phyloP scores from a whole-genome alignment of 345 rosid genomes.

The Salix suchowensis region DNA sequence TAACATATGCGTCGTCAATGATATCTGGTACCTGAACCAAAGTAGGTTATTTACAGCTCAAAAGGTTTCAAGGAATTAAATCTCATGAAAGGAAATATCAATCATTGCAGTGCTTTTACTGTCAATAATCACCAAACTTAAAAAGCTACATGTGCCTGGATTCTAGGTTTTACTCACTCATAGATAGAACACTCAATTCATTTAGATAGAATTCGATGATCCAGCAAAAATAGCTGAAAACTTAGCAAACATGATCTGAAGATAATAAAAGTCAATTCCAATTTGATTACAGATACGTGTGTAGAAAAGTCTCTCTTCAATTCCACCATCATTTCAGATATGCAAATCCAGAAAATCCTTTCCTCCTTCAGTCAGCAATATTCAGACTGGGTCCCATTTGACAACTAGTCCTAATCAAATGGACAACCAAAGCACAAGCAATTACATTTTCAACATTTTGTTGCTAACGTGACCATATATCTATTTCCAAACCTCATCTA shows the following conservation, averaged over 20 bases:
- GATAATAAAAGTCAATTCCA: background rate
- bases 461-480: too few relatives aligned
- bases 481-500: too few relatives aligned
- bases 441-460: too few relatives aligned
- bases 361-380: too few relatives aligned
- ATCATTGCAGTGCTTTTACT: background rate
- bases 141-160: background rate
- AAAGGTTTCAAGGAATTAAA: background rate
- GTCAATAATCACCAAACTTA: background rate
- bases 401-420: too few relatives aligned
- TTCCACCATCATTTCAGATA: too few relatives aligned
- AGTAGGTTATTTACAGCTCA: background rate
- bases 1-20: constrained; percentile 83
- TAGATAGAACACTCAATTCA: background rate
- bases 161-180: background rate
- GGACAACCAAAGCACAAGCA: too few relatives aligned
- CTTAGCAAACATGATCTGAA: too few relatives aligned
- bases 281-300: too few relatives aligned
- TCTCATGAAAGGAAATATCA: background rate
- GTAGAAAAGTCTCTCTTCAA: too few relatives aligned
- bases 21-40: constrained; percentile 72
- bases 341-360: too few relatives aligned
- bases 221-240: background rate
- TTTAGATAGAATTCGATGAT: background rate
- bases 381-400: too few relatives aligned